Conservation (phyloP, 2,329 filamentous ascomycete genomes). For the Cladophialophora immunda region DNA sequence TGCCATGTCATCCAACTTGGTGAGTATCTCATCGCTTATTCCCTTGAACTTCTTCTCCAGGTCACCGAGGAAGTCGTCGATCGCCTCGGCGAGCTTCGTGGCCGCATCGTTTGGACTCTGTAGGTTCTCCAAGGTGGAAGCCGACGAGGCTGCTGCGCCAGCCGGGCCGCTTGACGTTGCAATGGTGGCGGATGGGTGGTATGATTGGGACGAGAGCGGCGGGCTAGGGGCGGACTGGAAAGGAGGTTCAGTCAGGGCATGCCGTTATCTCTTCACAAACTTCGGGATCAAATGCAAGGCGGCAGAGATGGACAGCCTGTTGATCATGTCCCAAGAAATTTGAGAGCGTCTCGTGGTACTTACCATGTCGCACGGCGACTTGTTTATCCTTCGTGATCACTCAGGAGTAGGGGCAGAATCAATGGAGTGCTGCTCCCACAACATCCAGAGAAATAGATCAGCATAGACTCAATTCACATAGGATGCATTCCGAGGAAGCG, state of each 20-base stretch:
- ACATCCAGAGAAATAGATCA: not conserved
- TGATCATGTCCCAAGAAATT: too few relatives aligned
- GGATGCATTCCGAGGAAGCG: not conserved
- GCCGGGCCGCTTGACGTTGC: constrained; percentile 1
- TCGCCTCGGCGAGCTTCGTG: constrained; percentile 40
- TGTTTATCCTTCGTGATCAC: not conserved
- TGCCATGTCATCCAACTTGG: constrained; percentile 43
- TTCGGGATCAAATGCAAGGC: too few relatives aligned
- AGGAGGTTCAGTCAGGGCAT: constrained; percentile 8
- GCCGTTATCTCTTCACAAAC: not conserved
- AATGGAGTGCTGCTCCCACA: not conserved
- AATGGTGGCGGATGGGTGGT: not conserved
- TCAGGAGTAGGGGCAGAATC: not conserved
- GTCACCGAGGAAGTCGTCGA: constrained; percentile 44
- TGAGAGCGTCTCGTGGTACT: not conserved
- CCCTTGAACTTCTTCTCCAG: constrained; percentile 43
- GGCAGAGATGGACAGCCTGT: too few relatives aligned
- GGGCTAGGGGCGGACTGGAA: constrained; percentile 7
- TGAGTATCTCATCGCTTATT: constrained; percentile 43
- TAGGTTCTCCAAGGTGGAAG: constrained; percentile 16
- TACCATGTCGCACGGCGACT: not conserved
- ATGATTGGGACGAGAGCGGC: constrained; percentile 6
- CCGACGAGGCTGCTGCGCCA: constrained; percentile 7
- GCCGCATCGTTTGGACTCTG: constrained; percentile 35
- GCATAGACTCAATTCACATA: not conserved